phyloP scores from a whole-genome alignment of 2,329 filamentous ascomycete species.

The Westerdykella sp. region DNA sequence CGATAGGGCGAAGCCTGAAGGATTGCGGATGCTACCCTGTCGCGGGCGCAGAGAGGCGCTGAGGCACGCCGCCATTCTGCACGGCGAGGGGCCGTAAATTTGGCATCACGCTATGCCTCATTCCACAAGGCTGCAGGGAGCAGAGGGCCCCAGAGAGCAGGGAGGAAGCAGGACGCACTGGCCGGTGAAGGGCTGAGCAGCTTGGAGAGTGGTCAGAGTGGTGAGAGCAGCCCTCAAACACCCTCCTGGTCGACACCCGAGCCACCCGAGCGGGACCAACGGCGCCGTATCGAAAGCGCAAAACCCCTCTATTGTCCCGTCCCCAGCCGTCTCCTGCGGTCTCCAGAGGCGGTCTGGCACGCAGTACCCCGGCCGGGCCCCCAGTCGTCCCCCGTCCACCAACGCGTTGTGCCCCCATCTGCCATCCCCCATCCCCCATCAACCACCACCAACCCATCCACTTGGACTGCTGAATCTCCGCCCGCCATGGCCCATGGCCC shows the following conservation, averaged over 20 bases:
- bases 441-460: constrained; percentile 18
- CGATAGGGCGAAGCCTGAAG: constrained; percentile 2
- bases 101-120: constrained; percentile 15
- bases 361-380: too few relatives aligned
- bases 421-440: constrained; percentile 22
- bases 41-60: constrained; percentile 9
- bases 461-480: too few relatives aligned
- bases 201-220: constrained; percentile 4
- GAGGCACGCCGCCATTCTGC: constrained; percentile 10
- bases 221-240: not conserved
- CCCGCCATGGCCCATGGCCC: too few relatives aligned
- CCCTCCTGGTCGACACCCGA: not conserved
- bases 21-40: constrained; percentile 11
- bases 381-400: constrained; percentile 4
- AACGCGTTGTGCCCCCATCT: constrained; percentile 25
- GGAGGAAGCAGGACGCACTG: not conserved
- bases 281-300: too few relatives aligned
- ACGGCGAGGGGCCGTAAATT: constrained; percentile 18
- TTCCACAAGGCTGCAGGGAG: constrained; percentile 20
- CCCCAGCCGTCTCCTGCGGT: too few relatives aligned
- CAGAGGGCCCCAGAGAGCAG: not conserved
- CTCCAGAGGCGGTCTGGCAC: too few relatives aligned
- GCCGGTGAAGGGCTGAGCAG: not conserved
- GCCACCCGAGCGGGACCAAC: not conserved
- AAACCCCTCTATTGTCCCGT: too few relatives aligned